Evolutionary conservation across 2,329 filamentous ascomycete species (phyloP), one percentile per base, ranked within the genome.

Genomic region (Aureobasidium sp.): DNA sequence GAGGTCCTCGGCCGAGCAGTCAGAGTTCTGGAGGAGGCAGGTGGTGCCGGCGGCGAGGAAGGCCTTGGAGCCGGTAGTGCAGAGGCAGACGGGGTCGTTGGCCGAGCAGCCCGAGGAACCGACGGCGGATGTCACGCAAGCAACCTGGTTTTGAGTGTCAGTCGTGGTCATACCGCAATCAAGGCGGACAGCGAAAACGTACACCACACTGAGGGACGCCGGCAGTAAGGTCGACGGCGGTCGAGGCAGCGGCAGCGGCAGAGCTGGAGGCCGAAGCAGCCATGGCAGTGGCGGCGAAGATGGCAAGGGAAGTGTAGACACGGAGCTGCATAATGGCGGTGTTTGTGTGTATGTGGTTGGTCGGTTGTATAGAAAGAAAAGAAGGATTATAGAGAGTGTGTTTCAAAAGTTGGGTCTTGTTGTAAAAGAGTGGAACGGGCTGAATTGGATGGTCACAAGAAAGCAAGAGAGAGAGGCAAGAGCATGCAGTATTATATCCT

Each of bases 71-170:
- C 74, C 75, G 9, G 72, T 75, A 3, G 74, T 80, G 75, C 82
- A 84, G 68, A 81, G 80, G 76, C 82, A 85, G 56, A 69, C 71
- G 47, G 73, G 68, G 70, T 85, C 80, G 48, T 72, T 75, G 62
- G 77, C 63, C 15, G 63, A 66, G 70, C 82, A 85, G 68, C 77
- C 76, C 22, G 78, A 77, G n/a, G 72, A 70, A 20, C 71, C 70
- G 68, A 82, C 75, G 65, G 80, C 80, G 25, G 73, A 68, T 49
- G 72, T 68, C 68, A 83, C 74, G 74, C 82, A 85, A 60, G 25
- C 22, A 22, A 61, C 11, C 58, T 61, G 29, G 25, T 14, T 1
- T 5, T 5, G 4, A 4, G 0, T 20, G 48, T 53, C 12, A 45
- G 47, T 27, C 12, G 39, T 44, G 22, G 9, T 31, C 17, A 27